phyloP scores from a whole-genome alignment of 192 early-diverging fungal genomes.

The Linnemannia schmuckeri region DNA sequence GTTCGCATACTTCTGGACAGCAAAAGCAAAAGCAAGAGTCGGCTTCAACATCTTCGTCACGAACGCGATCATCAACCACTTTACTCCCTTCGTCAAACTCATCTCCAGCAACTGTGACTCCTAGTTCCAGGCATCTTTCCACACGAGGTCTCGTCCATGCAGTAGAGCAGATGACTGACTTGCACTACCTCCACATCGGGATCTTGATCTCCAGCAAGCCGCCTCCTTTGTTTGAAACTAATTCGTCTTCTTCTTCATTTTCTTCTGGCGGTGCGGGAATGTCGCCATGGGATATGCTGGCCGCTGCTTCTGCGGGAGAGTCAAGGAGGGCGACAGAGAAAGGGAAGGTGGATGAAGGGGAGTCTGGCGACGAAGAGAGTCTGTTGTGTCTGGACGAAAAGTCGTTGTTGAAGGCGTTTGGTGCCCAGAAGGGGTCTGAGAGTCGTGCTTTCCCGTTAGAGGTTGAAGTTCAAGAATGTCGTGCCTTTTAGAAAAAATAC shows the following conservation, averaged over 20 bases:
- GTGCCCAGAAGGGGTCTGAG: background rate
- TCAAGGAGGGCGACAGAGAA: background rate
- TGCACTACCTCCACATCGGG: conserved; percentile 1
- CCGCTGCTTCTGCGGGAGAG: too few species aligned
- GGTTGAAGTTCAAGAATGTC: background rate
- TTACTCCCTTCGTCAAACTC: background rate
- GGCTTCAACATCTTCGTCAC: background rate
- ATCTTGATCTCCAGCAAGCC: background rate
- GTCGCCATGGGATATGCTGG: too few species aligned
- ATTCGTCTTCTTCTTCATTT: too few species aligned
- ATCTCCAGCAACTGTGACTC: background rate
- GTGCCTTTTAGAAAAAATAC: background rate
- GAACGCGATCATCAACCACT: background rate
- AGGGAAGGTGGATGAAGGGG: background rate
- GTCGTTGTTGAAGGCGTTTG: background rate
- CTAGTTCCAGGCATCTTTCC: background rate
- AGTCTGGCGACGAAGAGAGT: background rate
- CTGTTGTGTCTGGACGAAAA: background rate
- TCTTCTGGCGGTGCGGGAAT: too few species aligned
- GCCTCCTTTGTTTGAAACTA: background rate
- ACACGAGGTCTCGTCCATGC: conserved; percentile 5
- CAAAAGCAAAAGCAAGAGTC: background rate
- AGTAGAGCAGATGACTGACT: background rate
- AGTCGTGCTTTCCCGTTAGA: background rate
- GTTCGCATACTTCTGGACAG: background rate